These are phyloP conservation scores for Glutinoglossum americanum DNA, from an alignment of 495 filamentous ascomycete species.

Conservation along the genomic window DNA sequence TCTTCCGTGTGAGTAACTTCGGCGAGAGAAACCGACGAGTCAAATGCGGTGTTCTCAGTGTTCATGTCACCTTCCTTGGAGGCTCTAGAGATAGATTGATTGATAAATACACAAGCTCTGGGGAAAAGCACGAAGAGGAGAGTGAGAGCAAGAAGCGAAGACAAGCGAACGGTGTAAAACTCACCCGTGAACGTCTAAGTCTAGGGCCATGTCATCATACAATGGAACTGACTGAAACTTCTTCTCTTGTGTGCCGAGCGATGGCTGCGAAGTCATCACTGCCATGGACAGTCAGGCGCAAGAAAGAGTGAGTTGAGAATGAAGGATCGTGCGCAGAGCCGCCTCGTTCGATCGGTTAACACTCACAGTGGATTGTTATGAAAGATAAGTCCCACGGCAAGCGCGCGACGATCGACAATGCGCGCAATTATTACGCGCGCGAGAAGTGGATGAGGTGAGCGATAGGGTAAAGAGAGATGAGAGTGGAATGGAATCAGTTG, in stretches of 20 bases:
- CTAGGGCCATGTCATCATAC: slow-evolving; percentile 24
- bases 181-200: slow-evolving; percentile 26
- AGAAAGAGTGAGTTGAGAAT: neutral
- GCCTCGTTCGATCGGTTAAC: neutral
- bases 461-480: slow-evolving; percentile 1
- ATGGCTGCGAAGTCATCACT: slow-evolving; percentile 31
- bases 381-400: neutral
- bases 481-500: neutral
- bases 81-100: neutral
- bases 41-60: neutral
- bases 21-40: neutral
- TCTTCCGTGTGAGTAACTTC: neutral
- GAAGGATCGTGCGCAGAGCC: neutral
- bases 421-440: neutral
- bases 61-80: neutral
- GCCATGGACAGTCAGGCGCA: slow-evolving; percentile 18
- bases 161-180: slow-evolving; percentile 7
- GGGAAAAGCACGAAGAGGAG: slow-evolving; percentile 1
- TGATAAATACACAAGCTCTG: neutral
- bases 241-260: slow-evolving; percentile 23
- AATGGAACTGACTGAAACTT: slow-evolving; percentile 24
- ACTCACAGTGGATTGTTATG: neutral
- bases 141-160: slow-evolving; percentile 1
- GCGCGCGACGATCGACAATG: neutral
- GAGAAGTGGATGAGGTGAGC: no score